These are phyloP conservation scores for Pseudopithomyces maydicus DNA, from an alignment of 2,329 filamentous ascomycete species.

Conservation along the genomic window DNA sequence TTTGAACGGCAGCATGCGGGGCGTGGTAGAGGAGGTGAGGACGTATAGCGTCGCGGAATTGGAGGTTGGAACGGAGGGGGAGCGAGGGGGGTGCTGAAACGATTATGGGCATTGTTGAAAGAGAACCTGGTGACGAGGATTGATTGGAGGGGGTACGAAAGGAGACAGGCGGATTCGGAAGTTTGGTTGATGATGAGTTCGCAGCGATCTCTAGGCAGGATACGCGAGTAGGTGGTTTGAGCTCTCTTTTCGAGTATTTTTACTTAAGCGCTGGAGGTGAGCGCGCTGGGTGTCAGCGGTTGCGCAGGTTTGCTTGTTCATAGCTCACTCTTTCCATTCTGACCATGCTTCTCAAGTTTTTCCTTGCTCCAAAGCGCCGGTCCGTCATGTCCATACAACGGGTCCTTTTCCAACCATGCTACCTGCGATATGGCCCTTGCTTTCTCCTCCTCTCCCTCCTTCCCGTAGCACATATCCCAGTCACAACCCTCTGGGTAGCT, in stretches of 20 bases:
- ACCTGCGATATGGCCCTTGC: conserved; percentile 55
- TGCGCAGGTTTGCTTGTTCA: neutral
- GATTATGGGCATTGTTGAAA: neutral
- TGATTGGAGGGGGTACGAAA: neutral
- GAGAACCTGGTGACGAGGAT: neutral
- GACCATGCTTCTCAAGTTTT: conserved; percentile 16
- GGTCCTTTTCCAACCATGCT: conserved; percentile 65
- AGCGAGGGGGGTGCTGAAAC: neutral
- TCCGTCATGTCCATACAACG: conserved; percentile 48
- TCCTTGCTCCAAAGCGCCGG: conserved; percentile 29
- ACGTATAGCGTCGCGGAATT: neutral
- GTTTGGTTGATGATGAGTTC: neutral
- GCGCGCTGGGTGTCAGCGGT: neutral
- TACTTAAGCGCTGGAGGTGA: neutral
- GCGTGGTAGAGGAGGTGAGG: neutral
- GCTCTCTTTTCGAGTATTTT: neutral
- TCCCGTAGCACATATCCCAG: conserved; percentile 75
- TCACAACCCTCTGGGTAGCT: conserved; percentile 61
- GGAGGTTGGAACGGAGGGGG: neutral
- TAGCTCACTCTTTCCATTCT: conserved; percentile 3
- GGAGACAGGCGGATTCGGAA: neutral
- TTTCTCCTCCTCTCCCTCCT: conserved; percentile 59
- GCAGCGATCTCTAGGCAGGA: neutral
- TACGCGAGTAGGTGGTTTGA: neutral
- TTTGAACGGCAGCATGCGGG: neutral